Percentiles rank a stretch among this genome's conserved stretches.
phyloP scores from a whole-genome alignment of 2,329 filamentous ascomycete species.

The Fusarium ambrosium region DNA sequence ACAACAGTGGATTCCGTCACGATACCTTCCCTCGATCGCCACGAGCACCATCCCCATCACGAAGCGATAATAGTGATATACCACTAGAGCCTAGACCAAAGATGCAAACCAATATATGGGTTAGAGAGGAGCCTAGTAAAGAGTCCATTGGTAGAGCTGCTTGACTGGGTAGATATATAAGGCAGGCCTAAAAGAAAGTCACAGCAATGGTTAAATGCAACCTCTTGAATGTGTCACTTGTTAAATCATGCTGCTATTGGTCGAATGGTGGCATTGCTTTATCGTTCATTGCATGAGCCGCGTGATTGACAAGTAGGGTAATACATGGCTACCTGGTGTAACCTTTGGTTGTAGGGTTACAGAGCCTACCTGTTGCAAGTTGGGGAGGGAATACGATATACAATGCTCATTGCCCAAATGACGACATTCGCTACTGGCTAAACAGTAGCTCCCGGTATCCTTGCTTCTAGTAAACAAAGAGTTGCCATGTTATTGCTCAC shows the following conservation, averaged over 20 bases:
- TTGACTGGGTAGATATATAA: background rate
- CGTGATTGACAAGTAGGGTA: background rate
- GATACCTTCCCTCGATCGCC: constrained; percentile 17
- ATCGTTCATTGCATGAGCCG: background rate
- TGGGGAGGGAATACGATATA: background rate
- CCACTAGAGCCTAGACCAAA: constrained; percentile 29
- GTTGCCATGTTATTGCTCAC: background rate
- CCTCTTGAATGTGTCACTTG: background rate
- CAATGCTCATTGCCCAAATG: background rate
- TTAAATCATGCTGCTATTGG: background rate
- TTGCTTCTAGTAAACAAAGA: background rate
- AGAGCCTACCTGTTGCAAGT: background rate
- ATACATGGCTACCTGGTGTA: background rate
- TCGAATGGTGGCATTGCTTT: background rate
- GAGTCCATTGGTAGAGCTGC: background rate
- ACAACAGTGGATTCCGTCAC: constrained; percentile 24
- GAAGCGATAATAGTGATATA: constrained; percentile 37
- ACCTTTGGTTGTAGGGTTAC: background rate
- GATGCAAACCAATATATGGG: constrained; percentile 19
- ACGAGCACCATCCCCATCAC: constrained; percentile 11
- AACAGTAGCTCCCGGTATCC: background rate
- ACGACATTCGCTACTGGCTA: background rate
- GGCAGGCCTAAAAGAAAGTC: background rate
- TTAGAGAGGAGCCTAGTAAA: constrained; percentile 5
- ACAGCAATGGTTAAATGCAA: background rate